A percentile compares a stretch with the other conserved stretches of the same genome.
Conservation (phyloP, 345 rosid species). For the Citrus australasica region DNA sequence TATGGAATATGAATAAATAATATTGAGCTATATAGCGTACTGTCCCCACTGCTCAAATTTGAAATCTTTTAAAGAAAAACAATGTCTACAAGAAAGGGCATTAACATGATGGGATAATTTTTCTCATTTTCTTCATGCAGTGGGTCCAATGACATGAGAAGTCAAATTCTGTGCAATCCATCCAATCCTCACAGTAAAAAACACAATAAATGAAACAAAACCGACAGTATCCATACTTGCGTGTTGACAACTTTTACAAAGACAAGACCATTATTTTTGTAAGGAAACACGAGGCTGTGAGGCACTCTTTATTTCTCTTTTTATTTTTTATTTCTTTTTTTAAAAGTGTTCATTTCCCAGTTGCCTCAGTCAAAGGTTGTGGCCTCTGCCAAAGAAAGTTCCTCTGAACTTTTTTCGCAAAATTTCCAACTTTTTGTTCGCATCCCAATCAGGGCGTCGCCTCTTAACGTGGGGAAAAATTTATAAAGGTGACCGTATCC, state of each 20-base stretch:
- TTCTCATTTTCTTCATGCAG: background rate
- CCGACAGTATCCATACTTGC: conserved; percentile 31
- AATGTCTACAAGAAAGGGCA: background rate
- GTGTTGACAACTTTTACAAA: conserved; percentile 22
- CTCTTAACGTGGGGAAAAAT: background rate
- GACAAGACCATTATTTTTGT: conserved; percentile 4
- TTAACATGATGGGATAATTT: background rate
- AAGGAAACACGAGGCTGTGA: background rate
- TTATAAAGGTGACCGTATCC: background rate
- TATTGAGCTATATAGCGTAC: background rate
- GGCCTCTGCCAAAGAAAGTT: conserved; percentile 17
- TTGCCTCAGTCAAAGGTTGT: conserved; percentile 16
- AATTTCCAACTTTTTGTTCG: background rate
- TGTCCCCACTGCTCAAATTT: background rate
- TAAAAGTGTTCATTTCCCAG: background rate
- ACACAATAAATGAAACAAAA: background rate
- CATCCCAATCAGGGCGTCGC: background rate
- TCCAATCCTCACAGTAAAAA: background rate
- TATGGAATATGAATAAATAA: background rate
- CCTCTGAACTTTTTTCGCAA: background rate
- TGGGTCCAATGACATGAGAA: conserved; percentile 17
- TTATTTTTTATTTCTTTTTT: background rate
- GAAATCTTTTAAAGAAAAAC: background rate
- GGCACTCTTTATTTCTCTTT: no score
- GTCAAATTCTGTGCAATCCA: conserved; percentile 22